Evolutionary conservation across 352 stramenopile genomes (phyloP).

Genomic region (Globisporangium irregulare): DNA sequence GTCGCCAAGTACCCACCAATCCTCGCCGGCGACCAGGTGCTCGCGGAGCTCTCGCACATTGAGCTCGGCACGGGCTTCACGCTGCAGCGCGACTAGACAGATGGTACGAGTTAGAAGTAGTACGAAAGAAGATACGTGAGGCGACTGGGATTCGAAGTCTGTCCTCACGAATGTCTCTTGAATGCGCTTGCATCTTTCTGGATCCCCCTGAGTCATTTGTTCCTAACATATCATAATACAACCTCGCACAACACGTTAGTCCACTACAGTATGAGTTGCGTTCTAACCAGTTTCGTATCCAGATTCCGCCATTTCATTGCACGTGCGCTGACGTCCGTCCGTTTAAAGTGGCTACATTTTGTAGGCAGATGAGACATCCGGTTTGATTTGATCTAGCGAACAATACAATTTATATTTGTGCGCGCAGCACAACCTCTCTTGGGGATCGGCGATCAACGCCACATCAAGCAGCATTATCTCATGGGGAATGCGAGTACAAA

Average conservation of each 20-base stretch:
- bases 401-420: no score
- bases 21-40: conserved; percentile 84
- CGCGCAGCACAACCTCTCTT: no score
- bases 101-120: neutral
- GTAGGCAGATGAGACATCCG: no score
- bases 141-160: no score
- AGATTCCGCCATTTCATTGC: neutral
- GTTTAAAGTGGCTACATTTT: neutral
- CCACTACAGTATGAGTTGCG: no score
- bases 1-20: conserved; percentile 78
- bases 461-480: no score
- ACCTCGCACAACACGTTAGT: neutral
- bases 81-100: conserved; percentile 54
- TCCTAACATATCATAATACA: neutral
- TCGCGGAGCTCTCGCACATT: conserved; percentile 86
- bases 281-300: neutral
- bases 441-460: no score
- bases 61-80: conserved; percentile 73
- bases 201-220: neutral
- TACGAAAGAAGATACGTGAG: no score
- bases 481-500: no score
- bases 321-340: neutral
- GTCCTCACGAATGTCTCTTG: neutral
- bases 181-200: neutral
- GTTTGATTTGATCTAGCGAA: no score